phyloP scores from a whole-genome alignment of 108 stramenopile species.

The Skeletonema costatum region DNA sequence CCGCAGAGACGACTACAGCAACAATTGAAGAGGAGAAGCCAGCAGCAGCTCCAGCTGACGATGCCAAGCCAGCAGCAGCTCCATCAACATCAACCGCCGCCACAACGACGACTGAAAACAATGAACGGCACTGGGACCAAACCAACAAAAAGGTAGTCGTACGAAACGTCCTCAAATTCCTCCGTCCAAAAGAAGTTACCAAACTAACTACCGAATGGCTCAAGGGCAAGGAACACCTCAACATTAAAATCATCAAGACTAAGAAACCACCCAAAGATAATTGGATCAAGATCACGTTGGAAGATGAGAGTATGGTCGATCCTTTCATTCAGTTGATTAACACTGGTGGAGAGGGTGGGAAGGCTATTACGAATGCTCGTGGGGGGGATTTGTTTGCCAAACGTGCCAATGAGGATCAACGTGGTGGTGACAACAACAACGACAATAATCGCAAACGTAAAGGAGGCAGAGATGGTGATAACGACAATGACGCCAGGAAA shows the following conservation, averaged over 20 bases:
- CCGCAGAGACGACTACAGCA: background rate
- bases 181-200: conserved; percentile 47
- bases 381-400: conserved; percentile 44
- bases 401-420: conserved; percentile 22
- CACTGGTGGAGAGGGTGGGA: conserved; percentile 25
- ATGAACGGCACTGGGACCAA: conserved; percentile 46
- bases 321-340: conserved; percentile 57
- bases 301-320: conserved; percentile 56
- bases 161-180: conserved; percentile 67
- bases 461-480: conserved; percentile 10
- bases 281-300: conserved; percentile 58
- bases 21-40: background rate
- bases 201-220: conserved; percentile 58
- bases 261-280: conserved; percentile 62
- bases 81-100: background rate
- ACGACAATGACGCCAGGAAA: conserved; percentile 9
- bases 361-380: conserved; percentile 35
- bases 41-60: background rate
- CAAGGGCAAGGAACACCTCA: conserved; percentile 6
- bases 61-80: background rate
- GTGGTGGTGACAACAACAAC: conserved; percentile 9
- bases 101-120: background rate
- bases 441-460: conserved; percentile 10
- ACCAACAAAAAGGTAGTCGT: conserved; percentile 65
- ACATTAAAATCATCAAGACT: conserved; percentile 41